Evolutionary conservation across 768 basidiomycete genomes (phyloP).

Genomic region (Boletus fagicola): DNA sequence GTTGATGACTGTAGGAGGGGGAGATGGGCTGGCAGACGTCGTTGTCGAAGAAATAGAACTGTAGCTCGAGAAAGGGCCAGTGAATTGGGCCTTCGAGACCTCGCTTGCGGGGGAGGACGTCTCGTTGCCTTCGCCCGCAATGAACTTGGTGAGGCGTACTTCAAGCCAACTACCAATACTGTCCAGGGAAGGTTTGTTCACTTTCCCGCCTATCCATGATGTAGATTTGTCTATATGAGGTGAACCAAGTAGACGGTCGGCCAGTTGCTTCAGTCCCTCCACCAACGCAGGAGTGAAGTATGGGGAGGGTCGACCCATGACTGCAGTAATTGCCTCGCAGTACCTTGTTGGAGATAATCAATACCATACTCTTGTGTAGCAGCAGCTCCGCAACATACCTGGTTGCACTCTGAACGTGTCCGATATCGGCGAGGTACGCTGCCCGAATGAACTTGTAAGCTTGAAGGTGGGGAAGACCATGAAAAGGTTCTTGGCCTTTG

Average conservation of each 20-base stretch:
- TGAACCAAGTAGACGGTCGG: conserved; percentile 73
- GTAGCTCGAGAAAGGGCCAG: conserved; percentile 91
- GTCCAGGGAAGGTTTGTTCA: conserved; percentile 89
- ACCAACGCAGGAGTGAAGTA: conserved; percentile 65
- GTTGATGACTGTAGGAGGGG: conserved; percentile 55
- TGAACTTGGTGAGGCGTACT: conserved; percentile 88
- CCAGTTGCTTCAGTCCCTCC: conserved; percentile 74
- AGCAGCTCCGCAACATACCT: conserved; percentile 45
- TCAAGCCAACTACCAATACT: conserved; percentile 91
- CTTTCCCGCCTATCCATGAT: conserved; percentile 86
- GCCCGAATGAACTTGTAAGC: conserved; percentile 85
- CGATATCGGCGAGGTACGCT: conserved; percentile 71
- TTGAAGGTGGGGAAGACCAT: conserved; percentile 82
- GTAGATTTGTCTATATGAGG: conserved; percentile 71
- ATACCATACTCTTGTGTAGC: not conserved
- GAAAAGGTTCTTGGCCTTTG: conserved; percentile 86
- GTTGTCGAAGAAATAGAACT: conserved; percentile 85
- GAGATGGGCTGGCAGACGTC: conserved; percentile 73
- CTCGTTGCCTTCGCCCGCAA: conserved; percentile 83
- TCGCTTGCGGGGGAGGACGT: conserved; percentile 38
- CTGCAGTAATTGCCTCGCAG: conserved; percentile 82
- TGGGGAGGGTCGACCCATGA: conserved; percentile 59
- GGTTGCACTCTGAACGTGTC: conserved; percentile 72
- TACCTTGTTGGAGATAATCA: conserved; percentile 62
- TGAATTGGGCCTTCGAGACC: conserved; percentile 37